Conservation (phyloP, 305 asterid genomes). For the Fraxinus floribunda region DNA sequence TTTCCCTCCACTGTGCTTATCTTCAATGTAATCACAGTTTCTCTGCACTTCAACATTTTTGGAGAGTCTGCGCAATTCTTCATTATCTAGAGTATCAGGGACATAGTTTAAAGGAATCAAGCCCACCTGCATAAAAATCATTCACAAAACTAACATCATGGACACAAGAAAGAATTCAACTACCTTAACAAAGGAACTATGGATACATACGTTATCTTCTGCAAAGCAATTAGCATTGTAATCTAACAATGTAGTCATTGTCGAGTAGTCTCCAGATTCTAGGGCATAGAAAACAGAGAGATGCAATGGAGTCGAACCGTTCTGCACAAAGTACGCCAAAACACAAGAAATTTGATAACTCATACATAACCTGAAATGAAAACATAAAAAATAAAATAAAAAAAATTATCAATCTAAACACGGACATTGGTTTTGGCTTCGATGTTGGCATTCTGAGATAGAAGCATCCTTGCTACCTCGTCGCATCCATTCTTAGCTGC, state of each 20-base stretch:
- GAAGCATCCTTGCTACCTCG: slow-evolving; percentile 36
- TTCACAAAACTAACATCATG: slow-evolving; percentile 14
- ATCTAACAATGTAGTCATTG: slow-evolving; percentile 26
- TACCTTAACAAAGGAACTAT: not conserved
- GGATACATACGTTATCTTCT: slow-evolving; percentile 34
- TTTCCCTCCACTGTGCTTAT: slow-evolving; percentile 32
- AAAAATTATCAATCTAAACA: not conserved
- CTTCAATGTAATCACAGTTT: slow-evolving; percentile 5
- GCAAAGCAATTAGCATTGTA: slow-evolving; percentile 42
- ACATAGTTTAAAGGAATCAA: slow-evolving; percentile 59
- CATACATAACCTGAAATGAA: not conserved
- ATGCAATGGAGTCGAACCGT: slow-evolving; percentile 42
- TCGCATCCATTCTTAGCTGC: slow-evolving; percentile 52
- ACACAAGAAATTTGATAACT: not conserved
- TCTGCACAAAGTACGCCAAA: slow-evolving; percentile 26
- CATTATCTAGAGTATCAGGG: slow-evolving; percentile 51
- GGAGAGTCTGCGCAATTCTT: slow-evolving; percentile 43
- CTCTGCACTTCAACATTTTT: slow-evolving; percentile 42
- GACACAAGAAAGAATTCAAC: not conserved
- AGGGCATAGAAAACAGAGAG: slow-evolving; percentile 46
- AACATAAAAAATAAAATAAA: no score
- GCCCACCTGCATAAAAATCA: slow-evolving; percentile 58
- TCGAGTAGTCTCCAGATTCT: slow-evolving; percentile 38
- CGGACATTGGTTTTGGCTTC: slow-evolving; percentile 50
- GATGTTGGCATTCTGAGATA: slow-evolving; percentile 31